These are phyloP conservation scores for Neurospora sp. DNA, from an alignment of 2,329 filamentous ascomycete species.

Conservation along the genomic window DNA sequence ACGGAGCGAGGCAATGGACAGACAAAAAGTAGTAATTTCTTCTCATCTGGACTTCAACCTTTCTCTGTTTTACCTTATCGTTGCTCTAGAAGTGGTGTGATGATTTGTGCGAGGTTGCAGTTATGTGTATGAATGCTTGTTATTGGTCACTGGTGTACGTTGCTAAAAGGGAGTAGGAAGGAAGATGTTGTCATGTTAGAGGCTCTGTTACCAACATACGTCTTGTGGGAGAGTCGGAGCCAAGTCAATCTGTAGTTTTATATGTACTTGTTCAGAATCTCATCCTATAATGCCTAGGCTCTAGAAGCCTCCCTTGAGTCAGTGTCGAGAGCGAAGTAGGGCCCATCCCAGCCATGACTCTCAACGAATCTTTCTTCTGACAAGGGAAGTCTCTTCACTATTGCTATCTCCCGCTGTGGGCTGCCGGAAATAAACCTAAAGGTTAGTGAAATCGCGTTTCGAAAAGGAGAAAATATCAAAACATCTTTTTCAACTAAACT, in stretches of 20 bases:
- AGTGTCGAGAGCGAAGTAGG: too few species aligned
- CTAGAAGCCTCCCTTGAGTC: too few species aligned
- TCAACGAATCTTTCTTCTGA: too few species aligned
- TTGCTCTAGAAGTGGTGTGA: not conserved
- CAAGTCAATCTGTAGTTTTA: not conserved
- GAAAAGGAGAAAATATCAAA: too few species aligned
- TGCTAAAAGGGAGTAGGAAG: not conserved
- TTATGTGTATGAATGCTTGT: slow-evolving; percentile 4
- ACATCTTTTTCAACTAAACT: too few species aligned
- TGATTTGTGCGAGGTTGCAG: not conserved
- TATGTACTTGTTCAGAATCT: not conserved
- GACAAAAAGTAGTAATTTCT: not conserved
- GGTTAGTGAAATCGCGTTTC: too few species aligned
- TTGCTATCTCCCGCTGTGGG: too few species aligned
- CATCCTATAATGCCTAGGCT: not conserved
- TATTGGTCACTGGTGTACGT: not conserved
- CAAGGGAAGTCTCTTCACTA: too few species aligned
- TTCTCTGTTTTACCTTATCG: not conserved
- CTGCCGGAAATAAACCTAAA: too few species aligned
- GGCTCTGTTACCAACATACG: not conserved
- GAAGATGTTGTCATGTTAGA: not conserved
- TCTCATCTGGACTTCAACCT: not conserved
- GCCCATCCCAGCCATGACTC: too few species aligned
- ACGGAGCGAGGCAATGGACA: not conserved
- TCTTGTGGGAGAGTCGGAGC: not conserved